These are phyloP conservation scores for Sanghuangporus weigelae DNA, from an alignment of 1,284 basidiomycete genomes.

Conservation along the genomic window DNA sequence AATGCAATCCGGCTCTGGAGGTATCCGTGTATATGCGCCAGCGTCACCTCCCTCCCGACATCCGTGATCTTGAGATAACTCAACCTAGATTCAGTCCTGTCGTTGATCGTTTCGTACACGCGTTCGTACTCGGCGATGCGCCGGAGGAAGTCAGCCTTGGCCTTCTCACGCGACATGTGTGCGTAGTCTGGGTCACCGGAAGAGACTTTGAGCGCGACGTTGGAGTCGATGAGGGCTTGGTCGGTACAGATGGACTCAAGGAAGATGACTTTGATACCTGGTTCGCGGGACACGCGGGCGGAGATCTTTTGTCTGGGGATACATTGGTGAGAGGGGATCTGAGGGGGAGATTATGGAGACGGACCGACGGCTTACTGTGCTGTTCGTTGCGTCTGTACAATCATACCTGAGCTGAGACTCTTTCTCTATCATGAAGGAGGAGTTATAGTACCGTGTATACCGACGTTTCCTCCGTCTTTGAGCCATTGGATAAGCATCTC, in stretches of 20 bases:
- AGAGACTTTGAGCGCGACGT: conserved; percentile 92
- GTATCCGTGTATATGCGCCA: conserved; percentile 87
- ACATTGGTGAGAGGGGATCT: conserved; percentile 12
- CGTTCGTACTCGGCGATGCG: conserved; percentile 93
- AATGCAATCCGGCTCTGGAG: conserved; percentile 96
- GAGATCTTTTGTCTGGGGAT: conserved; percentile 67
- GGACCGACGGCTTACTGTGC: conserved; percentile 71
- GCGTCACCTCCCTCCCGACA: conserved; percentile 80
- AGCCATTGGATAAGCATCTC: conserved; percentile 96
- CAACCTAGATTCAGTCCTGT: conserved; percentile 68
- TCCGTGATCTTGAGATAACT: conserved; percentile 87
- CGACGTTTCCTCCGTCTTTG: conserved; percentile 93
- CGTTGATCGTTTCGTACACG: conserved; percentile 88
- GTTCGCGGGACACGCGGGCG: conserved; percentile 82
- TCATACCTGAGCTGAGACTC: background rate
- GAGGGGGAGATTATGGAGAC: conserved; percentile 11
- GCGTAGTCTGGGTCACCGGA: conserved; percentile 98
- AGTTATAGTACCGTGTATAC: conserved; percentile 80
- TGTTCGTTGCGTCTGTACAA: conserved; percentile 87
- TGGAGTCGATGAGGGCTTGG: conserved; percentile 89
- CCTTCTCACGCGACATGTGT: conserved; percentile 79
- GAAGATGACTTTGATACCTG: conserved; percentile 88
- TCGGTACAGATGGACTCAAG: conserved; percentile 95
- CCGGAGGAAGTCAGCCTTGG: conserved; percentile 85
- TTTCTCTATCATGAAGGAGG: background rate